Evolutionary conservation across 257 asterid genomes (phyloP).

Genomic region (Primulina tabacum): DNA sequence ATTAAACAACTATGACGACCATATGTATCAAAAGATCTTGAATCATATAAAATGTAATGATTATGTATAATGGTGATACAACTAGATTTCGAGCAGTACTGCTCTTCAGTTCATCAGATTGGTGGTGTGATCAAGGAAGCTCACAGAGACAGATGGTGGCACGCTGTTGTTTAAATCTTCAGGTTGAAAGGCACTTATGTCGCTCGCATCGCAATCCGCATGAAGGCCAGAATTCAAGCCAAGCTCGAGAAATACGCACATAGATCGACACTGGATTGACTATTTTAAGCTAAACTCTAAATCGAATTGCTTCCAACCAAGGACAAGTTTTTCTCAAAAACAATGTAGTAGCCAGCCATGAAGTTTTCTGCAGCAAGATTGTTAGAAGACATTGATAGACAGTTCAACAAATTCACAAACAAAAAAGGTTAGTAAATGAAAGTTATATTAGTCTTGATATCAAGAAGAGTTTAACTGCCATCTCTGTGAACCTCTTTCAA

Average conservation of each 20-base stretch:
- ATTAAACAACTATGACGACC: conserved; percentile 24
- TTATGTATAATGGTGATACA: conserved; percentile 33
- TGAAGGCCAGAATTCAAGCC: conserved; percentile 1
- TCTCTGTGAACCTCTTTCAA: not conserved
- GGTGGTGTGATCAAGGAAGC: conserved; percentile 29
- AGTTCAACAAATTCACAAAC: not conserved
- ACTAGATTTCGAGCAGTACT: conserved; percentile 29
- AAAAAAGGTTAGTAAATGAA: not conserved
- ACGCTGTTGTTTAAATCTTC: conserved; percentile 37
- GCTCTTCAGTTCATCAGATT: conserved; percentile 27
- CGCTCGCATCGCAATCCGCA: conserved; percentile 65
- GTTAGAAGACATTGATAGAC: not conserved
- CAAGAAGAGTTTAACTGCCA: not conserved
- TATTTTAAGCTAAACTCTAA: conserved; percentile 43
- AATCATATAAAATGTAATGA: conserved; percentile 22
- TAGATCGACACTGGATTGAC: not conserved
- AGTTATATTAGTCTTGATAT: not conserved
- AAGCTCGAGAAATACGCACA: conserved; percentile 1
- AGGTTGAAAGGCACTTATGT: conserved; percentile 29
- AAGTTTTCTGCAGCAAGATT: conserved; percentile 57
- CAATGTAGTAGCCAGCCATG: conserved; percentile 78
- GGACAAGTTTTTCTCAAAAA: conserved; percentile 76
- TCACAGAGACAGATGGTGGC: conserved; percentile 54
- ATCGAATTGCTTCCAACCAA: conserved; percentile 73
- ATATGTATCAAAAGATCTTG: conserved; percentile 25